A percentile compares a stretch with the other conserved stretches of the same genome.
Evolutionary conservation across 306 rosid genomes (phyloP).

Genomic region (Glycine latifolia): DNA sequence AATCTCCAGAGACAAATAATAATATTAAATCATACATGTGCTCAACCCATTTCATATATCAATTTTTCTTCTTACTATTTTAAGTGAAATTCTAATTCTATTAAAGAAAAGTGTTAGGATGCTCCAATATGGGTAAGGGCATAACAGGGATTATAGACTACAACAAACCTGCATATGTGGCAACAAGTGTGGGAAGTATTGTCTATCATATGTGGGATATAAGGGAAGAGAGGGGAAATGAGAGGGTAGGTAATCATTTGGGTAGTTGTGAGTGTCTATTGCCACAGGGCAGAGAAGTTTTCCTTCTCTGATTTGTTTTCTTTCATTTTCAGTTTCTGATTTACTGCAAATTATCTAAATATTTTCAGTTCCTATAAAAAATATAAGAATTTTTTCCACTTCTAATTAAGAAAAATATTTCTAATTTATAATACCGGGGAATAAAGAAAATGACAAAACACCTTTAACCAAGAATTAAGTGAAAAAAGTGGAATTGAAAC

Average conservation of each 20-base stretch:
- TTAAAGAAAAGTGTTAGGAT: not conserved
- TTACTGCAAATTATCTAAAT: not conserved
- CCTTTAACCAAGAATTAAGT: slow-evolving; percentile 26
- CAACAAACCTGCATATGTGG: not conserved
- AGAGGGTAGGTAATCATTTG: not conserved
- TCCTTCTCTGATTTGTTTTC: not conserved
- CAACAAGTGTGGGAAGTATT: not conserved
- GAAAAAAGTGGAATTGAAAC: slow-evolving; percentile 19
- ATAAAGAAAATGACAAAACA: slow-evolving; percentile 29
- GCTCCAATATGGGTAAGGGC: not conserved
- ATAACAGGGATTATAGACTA: not conserved
- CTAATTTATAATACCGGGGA: not conserved
- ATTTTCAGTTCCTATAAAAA: not conserved
- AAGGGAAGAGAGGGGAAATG: too few species aligned
- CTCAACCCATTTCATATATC: slow-evolving; percentile 13
- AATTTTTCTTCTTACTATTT: not conserved
- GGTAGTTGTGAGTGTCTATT: not conserved
- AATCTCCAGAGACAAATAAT: slow-evolving; percentile 24
- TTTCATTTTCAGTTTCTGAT: not conserved
- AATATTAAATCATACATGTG: slow-evolving; percentile 20
- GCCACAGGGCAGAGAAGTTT: not conserved
- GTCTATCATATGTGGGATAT: too few species aligned
- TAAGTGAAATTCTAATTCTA: slow-evolving; percentile 23
- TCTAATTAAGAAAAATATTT: slow-evolving; percentile 5
- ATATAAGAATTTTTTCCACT: slow-evolving; percentile 15